A percentile compares a stretch with the other conserved stretches of the same genome.
These are phyloP conservation scores for Claviceps sorghi DNA, from an alignment of 2,329 filamentous ascomycete species.

Conservation along the genomic window DNA sequence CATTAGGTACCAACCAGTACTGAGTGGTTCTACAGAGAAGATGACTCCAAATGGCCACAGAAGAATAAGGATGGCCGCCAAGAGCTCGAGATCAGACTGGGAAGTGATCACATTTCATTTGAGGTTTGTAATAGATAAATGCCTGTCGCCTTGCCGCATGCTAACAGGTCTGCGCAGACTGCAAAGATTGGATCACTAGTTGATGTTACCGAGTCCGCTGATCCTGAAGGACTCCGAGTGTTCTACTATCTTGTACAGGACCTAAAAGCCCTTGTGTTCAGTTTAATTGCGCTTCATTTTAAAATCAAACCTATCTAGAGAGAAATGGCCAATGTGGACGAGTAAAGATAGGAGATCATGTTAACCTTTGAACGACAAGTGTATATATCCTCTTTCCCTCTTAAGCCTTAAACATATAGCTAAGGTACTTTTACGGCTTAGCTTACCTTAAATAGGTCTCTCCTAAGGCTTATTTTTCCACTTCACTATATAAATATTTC, in stretches of 20 bases:
- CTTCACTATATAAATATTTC: too few relatives aligned
- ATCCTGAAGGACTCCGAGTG: slow-evolving; percentile 88
- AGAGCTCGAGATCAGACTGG: slow-evolving; percentile 86
- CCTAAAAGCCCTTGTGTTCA: slow-evolving; percentile 91
- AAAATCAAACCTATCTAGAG: slow-evolving; percentile 70
- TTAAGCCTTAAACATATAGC: too few relatives aligned
- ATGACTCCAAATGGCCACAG: slow-evolving; percentile 95
- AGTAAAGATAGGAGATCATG: background rate
- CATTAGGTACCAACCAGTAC: background rate
- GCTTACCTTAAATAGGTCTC: too few relatives aligned
- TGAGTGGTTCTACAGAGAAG: slow-evolving; percentile 49
- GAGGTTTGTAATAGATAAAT: slow-evolving; percentile 47
- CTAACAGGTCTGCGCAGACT: slow-evolving; percentile 44
- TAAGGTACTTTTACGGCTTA: too few relatives aligned
- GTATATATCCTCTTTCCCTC: too few relatives aligned
- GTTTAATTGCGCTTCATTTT: slow-evolving; percentile 90
- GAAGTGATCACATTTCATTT: slow-evolving; percentile 93
- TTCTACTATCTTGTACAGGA: slow-evolving; percentile 99
- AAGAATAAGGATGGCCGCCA: slow-evolving; percentile 99
- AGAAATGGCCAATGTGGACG: background rate
- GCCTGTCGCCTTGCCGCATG: background rate
- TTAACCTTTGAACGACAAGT: too few relatives aligned
- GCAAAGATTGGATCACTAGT: slow-evolving; percentile 96
- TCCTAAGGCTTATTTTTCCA: too few relatives aligned
- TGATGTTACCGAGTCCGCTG: slow-evolving; percentile 89